These are phyloP conservation scores for Syzygium oleosum DNA, from an alignment of 345 rosid species.

Conservation along the genomic window DNA sequence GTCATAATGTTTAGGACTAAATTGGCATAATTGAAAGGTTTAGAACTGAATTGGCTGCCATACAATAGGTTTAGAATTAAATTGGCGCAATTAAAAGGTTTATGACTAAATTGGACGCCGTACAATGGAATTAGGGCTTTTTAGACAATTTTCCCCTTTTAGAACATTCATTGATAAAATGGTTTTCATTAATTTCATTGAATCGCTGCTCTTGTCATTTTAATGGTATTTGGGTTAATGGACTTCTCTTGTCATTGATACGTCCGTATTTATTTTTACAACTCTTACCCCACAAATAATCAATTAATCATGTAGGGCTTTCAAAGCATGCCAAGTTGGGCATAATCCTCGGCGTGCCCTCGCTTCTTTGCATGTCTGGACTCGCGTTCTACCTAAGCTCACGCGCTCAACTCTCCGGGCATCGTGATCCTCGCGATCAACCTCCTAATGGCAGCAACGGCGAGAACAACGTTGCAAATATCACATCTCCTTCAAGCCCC, in stretches of 20 bases:
- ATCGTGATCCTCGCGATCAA: background rate
- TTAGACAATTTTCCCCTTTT: no score
- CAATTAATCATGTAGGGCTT: background rate
- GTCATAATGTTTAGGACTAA: no score
- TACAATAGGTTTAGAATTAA: no score
- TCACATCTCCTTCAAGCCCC: background rate
- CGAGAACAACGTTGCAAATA: background rate
- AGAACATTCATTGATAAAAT: background rate
- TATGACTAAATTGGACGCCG: no score
- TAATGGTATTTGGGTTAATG: background rate
- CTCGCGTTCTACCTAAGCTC: background rate
- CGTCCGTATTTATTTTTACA: background rate
- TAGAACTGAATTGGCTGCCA: no score
- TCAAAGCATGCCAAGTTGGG: background rate
- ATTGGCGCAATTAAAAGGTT: no score
- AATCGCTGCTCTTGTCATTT: background rate
- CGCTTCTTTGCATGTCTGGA: background rate
- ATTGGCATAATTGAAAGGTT: no score
- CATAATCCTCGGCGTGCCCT: background rate
- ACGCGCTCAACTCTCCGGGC: background rate
- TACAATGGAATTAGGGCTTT: no score
- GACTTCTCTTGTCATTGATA: no score
- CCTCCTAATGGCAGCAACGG: background rate
- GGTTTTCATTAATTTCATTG: background rate
- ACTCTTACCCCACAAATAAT: background rate